Conservation (phyloP, 306 rosid genomes). For the Pyrus betulifolia region DNA sequence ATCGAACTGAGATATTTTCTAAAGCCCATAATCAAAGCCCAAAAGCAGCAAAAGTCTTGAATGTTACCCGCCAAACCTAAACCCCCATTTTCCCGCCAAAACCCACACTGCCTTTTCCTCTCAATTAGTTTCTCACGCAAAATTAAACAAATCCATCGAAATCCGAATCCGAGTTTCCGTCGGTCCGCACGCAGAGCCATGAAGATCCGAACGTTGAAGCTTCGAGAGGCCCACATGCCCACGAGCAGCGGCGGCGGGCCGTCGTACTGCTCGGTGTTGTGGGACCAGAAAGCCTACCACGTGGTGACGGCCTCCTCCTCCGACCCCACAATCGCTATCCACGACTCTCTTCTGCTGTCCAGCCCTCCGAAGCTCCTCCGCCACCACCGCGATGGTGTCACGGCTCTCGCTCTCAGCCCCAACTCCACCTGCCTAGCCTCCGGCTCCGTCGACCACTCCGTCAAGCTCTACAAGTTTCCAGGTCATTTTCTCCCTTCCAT, state of each 20-base stretch:
- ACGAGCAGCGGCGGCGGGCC: constrained; percentile 33
- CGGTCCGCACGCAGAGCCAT: constrained; percentile 22
- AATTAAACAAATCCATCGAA: neutral
- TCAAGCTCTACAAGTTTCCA: constrained; percentile 96
- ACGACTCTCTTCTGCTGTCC: constrained; percentile 62
- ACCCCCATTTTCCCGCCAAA: constrained; percentile 36
- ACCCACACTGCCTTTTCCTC: neutral
- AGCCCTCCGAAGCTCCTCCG: constrained; percentile 62
- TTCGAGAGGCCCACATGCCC: constrained; percentile 71
- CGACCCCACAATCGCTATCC: constrained; percentile 58
- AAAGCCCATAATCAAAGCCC: neutral
- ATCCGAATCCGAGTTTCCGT: neutral
- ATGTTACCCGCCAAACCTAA: constrained; percentile 28
- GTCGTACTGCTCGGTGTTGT: constrained; percentile 75
- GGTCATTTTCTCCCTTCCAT: constrained; percentile 26
- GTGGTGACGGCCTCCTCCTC: constrained; percentile 72
- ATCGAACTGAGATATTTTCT: no score
- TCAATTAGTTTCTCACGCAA: neutral
- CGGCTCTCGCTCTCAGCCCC: constrained; percentile 86
- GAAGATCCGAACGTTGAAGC: constrained; percentile 82
- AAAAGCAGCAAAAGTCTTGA: neutral
- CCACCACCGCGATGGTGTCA: constrained; percentile 90
- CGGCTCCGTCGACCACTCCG: constrained; percentile 85
- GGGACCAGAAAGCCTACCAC: constrained; percentile 76
- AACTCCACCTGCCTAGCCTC: constrained; percentile 94